Evolutionary conservation across 148 eudicot species (phyloP).

Genomic region (Heliosperma pusillum): DNA sequence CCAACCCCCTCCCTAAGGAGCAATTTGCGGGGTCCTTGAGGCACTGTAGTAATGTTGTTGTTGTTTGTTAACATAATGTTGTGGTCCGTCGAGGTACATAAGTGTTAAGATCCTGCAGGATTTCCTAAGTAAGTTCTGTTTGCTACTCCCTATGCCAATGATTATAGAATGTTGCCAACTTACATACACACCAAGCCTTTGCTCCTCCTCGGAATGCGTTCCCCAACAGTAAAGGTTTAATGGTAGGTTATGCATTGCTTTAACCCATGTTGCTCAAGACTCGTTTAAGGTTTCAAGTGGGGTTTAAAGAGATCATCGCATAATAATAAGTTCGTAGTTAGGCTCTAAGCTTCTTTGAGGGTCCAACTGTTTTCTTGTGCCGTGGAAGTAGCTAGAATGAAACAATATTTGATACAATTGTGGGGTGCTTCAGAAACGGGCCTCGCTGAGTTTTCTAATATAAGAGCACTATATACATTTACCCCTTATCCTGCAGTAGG

Average conservation of each 20-base stretch:
- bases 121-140: no score
- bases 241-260: background rate
- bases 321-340: background rate
- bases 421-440: no score
- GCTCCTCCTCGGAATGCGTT: background rate
- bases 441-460: background rate
- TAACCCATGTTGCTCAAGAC: background rate
- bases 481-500: background rate
- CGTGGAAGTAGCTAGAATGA: background rate
- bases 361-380: background rate
- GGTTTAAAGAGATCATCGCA: background rate
- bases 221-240: background rate
- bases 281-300: background rate
- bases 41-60: background rate
- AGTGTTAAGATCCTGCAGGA: no score
- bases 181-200: no score
- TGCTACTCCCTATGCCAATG: background rate
- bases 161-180: background rate
- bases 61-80: no score
- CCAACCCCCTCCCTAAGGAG: no score
- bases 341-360: background rate
- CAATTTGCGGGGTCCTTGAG: background rate
- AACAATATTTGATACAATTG: background rate
- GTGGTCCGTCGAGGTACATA: no score
- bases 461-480: background rate